Evolutionary conservation across 345 rosid species (phyloP).

Genomic region (Citrus mangshanensis): DNA sequence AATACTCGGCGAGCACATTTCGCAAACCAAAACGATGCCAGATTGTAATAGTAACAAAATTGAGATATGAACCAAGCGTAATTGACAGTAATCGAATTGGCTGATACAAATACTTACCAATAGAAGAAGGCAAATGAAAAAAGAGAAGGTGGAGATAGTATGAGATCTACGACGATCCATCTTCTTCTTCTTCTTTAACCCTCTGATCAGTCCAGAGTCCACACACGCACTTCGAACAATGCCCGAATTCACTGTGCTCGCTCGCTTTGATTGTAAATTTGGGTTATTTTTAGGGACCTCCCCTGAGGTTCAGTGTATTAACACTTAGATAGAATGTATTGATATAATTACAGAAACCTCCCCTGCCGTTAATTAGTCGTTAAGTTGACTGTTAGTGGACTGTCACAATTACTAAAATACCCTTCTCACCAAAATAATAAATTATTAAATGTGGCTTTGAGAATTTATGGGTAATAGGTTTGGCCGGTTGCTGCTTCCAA

Average conservation of each 20-base stretch:
- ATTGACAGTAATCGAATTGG: neutral
- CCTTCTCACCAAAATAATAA: too few relatives aligned
- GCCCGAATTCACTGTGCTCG: neutral
- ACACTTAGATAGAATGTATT: too few relatives aligned
- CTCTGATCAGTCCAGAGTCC: conserved; percentile 1
- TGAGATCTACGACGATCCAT: conserved; percentile 9
- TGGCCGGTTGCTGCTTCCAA: too few relatives aligned
- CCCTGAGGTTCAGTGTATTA: too few relatives aligned
- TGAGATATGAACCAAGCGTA: neutral
- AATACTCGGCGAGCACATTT: neutral
- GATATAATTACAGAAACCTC: too few relatives aligned
- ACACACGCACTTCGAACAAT: neutral
- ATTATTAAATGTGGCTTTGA: too few relatives aligned
- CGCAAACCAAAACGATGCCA: neutral
- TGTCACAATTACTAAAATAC: too few relatives aligned
- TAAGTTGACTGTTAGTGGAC: too few relatives aligned
- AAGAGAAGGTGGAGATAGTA: neutral
- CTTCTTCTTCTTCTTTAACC: neutral
- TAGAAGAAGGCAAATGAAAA: conserved; percentile 4
- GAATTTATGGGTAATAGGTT: too few relatives aligned
- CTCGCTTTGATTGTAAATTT: neutral
- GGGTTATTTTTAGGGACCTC: too few relatives aligned
- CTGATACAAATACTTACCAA: neutral
- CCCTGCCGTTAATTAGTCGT: too few relatives aligned
- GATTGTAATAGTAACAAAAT: neutral